phyloP scores from a whole-genome alignment of 768 basidiomycete species.

The Hygrocybe coccinea region DNA sequence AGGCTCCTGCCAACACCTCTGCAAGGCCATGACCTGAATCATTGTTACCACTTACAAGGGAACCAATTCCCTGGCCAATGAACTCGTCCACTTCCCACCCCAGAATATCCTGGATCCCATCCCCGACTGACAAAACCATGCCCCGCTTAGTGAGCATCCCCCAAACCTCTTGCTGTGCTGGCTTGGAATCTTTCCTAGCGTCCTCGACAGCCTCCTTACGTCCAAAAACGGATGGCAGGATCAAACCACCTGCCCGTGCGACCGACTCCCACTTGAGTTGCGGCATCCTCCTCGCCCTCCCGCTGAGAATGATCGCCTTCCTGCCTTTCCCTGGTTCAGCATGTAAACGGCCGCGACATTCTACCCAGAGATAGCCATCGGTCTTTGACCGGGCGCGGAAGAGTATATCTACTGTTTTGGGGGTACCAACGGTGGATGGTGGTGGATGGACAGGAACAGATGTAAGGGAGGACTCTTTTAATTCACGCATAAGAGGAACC shows the following conservation, averaged over 20 bases:
- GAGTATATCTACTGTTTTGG: constrained; percentile 72
- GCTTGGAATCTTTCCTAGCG: neutral
- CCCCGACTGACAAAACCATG: constrained; percentile 48
- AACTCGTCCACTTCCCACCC: constrained; percentile 56
- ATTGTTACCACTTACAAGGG: constrained; percentile 30
- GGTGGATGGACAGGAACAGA: constrained; percentile 6
- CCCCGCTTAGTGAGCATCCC: constrained; percentile 43
- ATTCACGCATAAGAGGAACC: constrained; percentile 84
- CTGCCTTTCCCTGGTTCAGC: constrained; percentile 91
- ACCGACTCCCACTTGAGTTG: constrained; percentile 57
- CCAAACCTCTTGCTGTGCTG: constrained; percentile 43
- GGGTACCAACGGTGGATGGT: constrained; percentile 18
- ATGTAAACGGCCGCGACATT: constrained; percentile 82
- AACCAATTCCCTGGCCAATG: constrained; percentile 43
- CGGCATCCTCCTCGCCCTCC: constrained; percentile 66
- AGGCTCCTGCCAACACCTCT: constrained; percentile 24
- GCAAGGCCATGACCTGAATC: constrained; percentile 21
- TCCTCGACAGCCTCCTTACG: constrained; percentile 10
- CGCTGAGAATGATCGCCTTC: constrained; percentile 90
- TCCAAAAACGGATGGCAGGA: constrained; percentile 3
- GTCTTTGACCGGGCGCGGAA: constrained; percentile 74
- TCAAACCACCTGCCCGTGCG: constrained; percentile 45
- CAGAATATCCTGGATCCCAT: constrained; percentile 55
- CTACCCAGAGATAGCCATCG: constrained; percentile 78
- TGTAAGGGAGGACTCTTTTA: constrained; percentile 63